phyloP scores from a whole-genome alignment of 2,329 filamentous ascomycete species.

The Penicillium janthinellum region DNA sequence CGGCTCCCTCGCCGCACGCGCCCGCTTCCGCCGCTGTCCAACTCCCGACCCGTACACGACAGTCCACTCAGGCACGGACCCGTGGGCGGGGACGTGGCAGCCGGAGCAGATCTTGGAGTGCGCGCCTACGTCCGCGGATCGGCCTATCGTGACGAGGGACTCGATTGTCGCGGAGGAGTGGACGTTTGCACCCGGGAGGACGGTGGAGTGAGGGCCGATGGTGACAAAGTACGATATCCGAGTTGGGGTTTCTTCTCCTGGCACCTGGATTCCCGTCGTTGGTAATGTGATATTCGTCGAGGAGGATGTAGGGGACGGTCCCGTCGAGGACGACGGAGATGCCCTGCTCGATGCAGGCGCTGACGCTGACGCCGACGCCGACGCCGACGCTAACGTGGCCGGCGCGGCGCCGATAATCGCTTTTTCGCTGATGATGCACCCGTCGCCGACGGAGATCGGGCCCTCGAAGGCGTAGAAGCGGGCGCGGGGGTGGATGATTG shows the following conservation, averaged over 20 bases:
- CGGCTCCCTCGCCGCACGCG: slow-evolving; percentile 37
- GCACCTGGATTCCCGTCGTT: neutral
- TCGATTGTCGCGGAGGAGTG: slow-evolving; percentile 48
- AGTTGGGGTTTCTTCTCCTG: slow-evolving; percentile 20
- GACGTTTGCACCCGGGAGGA: slow-evolving; percentile 44
- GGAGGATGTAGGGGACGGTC: slow-evolving; percentile 2
- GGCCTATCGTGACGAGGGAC: slow-evolving; percentile 42
- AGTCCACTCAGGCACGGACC: slow-evolving; percentile 65
- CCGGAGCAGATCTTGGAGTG: slow-evolving; percentile 71
- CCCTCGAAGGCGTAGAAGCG: slow-evolving; percentile 77
- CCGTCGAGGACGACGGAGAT: slow-evolving; percentile 13
- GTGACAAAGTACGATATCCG: slow-evolving; percentile 44
- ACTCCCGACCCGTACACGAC: slow-evolving; percentile 69
- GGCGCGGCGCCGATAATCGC: slow-evolving; percentile 54
- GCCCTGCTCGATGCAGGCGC: neutral
- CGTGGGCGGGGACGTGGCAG: slow-evolving; percentile 60
- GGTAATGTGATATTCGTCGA: slow-evolving; percentile 1
- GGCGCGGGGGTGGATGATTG: slow-evolving; percentile 82
- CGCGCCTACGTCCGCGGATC: slow-evolving; percentile 41
- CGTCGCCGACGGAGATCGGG: slow-evolving; percentile 76
- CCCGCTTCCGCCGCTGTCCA: slow-evolving; percentile 39
- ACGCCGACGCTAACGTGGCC: slow-evolving; percentile 8
- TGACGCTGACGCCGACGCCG: neutral
- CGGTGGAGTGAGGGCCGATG: slow-evolving; percentile 40
- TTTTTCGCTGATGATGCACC: slow-evolving; percentile 78